Base-by-base conservation (phyloP, 768 basidiomycete genomes). In the Lanmaoa pseudosensibilis region DNA sequence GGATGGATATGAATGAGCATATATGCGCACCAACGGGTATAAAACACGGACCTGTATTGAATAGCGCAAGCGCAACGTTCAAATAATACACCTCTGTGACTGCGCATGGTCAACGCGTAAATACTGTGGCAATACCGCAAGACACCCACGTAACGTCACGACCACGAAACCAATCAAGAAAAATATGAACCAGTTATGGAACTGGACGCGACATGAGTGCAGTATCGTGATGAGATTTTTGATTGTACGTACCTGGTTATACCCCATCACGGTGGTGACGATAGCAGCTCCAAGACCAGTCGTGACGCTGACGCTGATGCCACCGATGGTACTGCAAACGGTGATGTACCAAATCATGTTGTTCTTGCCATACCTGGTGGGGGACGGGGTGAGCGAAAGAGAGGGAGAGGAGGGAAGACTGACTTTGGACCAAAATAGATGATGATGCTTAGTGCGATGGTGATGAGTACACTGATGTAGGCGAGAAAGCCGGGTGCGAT, bases 301-400 rank as follows among this genome's bases (percentile, higher is more conserved):
- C 15, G 95, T 96, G 52, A 96, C 95, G 64, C 90, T 92, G 61
- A 96, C 93, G 55, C 88, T 91, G 46, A 96, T 87, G 0, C 97
- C 97, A 18, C 97, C 97, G 67, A 99, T 98, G 82, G 98, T 87
- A 60, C 89, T 92, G 74, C 97, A 99, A 44, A 99, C 91, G 40
- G 81, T 78, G 60, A 98, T 95, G 72, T 96, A 92, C 90, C 91
- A 93, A 50, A 98, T 73, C 96, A 98, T 97, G 67, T 85, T 91
- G 74, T 85, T 85, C 74, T 88, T 93, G 48, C 96, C 95, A 68
- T 90, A 92, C 67, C 87, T 85, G 47, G 56, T 46, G 27, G 21
- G 40, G 23, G 19, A 39, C 15, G 19, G 18, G 18, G 37, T 60
- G 41, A 56, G 55, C 12, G 54, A 46, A 18, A 23, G 39, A 40